A percentile compares a stretch with the other conserved stretches of the same genome.
These are phyloP conservation scores for Sphenostylis stenocarpa DNA, from an alignment of 306 rosid genomes.

Conservation along the genomic window DNA sequence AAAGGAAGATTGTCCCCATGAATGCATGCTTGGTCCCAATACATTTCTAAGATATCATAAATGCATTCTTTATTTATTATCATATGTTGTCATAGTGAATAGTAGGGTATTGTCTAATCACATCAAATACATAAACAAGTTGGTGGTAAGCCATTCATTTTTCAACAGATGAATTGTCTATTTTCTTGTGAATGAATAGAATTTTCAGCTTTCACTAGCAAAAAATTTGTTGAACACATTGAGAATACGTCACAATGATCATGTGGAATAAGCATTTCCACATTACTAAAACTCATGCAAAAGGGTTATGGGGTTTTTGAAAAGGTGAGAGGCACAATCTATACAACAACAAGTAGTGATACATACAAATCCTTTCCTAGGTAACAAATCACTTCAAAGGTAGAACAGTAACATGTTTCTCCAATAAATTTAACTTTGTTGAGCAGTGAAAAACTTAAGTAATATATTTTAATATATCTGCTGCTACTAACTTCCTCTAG, in stretches of 20 bases:
- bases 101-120: slow-evolving; percentile 1
- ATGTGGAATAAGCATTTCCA: slow-evolving; percentile 17
- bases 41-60: neutral
- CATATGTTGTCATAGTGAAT: neutral
- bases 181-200: neutral
- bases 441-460: neutral
- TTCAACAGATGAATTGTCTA: slow-evolving; percentile 33
- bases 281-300: slow-evolving; percentile 28
- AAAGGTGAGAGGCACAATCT: slow-evolving; percentile 37
- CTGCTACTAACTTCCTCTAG: neutral
- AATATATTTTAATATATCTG: neutral
- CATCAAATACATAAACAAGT: neutral
- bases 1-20: neutral
- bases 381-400: slow-evolving; percentile 49
- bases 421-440: slow-evolving; percentile 27
- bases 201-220: neutral
- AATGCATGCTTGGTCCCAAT: slow-evolving; percentile 2
- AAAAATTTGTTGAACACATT: neutral
- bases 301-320: slow-evolving; percentile 8
- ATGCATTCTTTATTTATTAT: neutral
- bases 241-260: slow-evolving; percentile 35
- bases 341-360: slow-evolving; percentile 26
- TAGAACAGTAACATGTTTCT: slow-evolving; percentile 36
- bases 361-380: slow-evolving; percentile 41
- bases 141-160: neutral